Conservation (phyloP, 2,329 filamentous ascomycete species). For the Penicillium sp. region DNA sequence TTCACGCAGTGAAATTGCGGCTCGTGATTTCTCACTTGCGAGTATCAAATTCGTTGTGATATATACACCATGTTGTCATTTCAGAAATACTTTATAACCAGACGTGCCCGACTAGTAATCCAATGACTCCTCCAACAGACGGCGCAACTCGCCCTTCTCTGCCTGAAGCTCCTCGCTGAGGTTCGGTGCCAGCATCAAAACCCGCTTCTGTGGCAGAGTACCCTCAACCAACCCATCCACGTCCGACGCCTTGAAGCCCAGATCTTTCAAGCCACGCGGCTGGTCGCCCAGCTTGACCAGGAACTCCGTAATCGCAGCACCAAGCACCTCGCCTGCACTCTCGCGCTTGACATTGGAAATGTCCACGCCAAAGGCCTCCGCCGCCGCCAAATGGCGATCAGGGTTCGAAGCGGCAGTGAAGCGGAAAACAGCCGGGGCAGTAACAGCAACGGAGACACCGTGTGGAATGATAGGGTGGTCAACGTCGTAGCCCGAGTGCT, state of each 20-base stretch:
- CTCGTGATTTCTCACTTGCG: too few species aligned
- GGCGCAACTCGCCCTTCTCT: conserved; percentile 69
- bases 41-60: neutral
- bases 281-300: conserved; percentile 82
- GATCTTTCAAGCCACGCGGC: conserved; percentile 74
- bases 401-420: conserved; percentile 92
- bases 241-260: conserved; percentile 75
- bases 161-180: conserved; percentile 66
- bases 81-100: too few species aligned
- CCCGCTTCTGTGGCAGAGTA: conserved; percentile 85
- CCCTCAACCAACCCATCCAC: conserved; percentile 86
- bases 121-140: conserved; percentile 64
- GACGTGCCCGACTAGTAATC: too few species aligned
- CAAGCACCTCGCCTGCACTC: conserved; percentile 82
- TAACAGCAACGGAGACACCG: conserved; percentile 91
- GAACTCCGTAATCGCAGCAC: conserved; percentile 78
- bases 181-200: conserved; percentile 86
- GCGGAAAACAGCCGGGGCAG: conserved; percentile 86
- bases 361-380: conserved; percentile 88
- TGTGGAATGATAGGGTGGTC: conserved; percentile 81
- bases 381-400: conserved; percentile 82
- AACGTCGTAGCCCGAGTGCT: conserved; percentile 81
- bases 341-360: conserved; percentile 82
- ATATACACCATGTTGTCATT: conserved; percentile 3
- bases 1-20: too few species aligned